Conservation (phyloP, 345 rosid genomes). For the Gossypium anomalum region DNA sequence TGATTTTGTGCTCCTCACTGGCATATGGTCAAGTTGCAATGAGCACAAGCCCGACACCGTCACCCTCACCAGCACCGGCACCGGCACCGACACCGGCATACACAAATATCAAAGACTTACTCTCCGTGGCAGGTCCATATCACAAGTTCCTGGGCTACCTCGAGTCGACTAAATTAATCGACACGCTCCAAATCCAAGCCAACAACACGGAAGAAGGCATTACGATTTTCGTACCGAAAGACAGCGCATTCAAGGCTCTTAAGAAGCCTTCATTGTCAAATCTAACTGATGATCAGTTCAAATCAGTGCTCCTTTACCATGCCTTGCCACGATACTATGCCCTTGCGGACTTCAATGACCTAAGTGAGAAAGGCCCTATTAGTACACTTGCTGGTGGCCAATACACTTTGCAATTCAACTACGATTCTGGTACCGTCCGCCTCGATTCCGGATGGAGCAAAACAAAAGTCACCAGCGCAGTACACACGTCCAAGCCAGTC, state of each 20-base stretch:
- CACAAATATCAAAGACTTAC: neutral
- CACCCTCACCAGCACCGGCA: slow-evolving; percentile 4
- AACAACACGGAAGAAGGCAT: neutral
- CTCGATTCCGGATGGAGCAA: neutral
- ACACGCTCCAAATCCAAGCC: neutral
- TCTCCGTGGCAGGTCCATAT: neutral
- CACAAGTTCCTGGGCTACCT: neutral
- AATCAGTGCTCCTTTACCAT: neutral
- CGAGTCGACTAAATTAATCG: neutral
- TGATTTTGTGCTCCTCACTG: neutral
- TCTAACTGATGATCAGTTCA: neutral
- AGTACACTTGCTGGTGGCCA: neutral
- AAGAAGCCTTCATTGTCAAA: neutral
- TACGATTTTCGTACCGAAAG: neutral
- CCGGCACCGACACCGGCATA: neutral
- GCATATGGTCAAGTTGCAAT: neutral
- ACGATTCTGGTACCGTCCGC: neutral
- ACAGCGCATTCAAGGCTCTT: neutral
- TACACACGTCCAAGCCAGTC: neutral
- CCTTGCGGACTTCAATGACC: neutral
- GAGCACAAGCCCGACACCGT: neutral
- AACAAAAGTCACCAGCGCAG: neutral
- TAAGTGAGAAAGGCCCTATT: neutral
- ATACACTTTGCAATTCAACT: neutral
- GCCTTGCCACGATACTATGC: neutral